A percentile compares a stretch with the other conserved stretches of the same genome.
phyloP scores from a whole-genome alignment of 2,329 filamentous ascomycete genomes.

The Magnaporthales sp. region DNA sequence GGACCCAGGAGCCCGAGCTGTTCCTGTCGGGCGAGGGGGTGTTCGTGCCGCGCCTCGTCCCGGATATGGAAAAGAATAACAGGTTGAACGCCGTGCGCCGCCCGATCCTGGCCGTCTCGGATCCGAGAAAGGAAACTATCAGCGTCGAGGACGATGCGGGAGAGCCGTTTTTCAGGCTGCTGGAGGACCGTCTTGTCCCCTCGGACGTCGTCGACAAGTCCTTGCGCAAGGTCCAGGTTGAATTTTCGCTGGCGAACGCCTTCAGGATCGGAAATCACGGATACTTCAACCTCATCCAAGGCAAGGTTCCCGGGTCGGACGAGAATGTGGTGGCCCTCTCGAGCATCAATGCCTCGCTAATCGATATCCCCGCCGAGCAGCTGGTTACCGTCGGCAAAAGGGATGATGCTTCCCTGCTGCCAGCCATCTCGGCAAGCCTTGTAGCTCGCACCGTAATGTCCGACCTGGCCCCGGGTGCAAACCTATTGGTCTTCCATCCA shows the following conservation, averaged over 20 bases:
- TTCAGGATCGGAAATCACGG: background rate
- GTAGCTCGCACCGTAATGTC: too few relatives aligned
- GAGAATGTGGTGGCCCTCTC: background rate
- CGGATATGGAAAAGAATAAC: constrained; percentile 8
- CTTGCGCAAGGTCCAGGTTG: background rate
- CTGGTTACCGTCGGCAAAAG: background rate
- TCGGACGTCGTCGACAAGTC: background rate
- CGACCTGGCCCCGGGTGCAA: too few relatives aligned
- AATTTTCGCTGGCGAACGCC: background rate
- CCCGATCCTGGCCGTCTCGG: constrained; percentile 4
- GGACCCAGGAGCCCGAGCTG: constrained; percentile 20
- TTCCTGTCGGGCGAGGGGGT: constrained; percentile 14
- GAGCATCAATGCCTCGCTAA: background rate
- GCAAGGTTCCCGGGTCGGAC: background rate
- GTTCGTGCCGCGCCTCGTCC: constrained; percentile 18
- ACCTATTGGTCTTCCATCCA: background rate
- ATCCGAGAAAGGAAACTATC: background rate
- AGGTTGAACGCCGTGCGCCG: constrained; percentile 12
- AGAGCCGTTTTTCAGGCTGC: too few relatives aligned
- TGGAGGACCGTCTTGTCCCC: background rate
- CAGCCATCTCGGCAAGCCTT: background rate
- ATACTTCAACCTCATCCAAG: background rate
- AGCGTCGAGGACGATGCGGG: too few relatives aligned
- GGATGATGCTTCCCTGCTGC: background rate
- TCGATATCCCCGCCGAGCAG: background rate